Evolutionary conservation across 495 filamentous ascomycete species (phyloP).

Genomic region (Hyphodiscus hymeniophilus): DNA sequence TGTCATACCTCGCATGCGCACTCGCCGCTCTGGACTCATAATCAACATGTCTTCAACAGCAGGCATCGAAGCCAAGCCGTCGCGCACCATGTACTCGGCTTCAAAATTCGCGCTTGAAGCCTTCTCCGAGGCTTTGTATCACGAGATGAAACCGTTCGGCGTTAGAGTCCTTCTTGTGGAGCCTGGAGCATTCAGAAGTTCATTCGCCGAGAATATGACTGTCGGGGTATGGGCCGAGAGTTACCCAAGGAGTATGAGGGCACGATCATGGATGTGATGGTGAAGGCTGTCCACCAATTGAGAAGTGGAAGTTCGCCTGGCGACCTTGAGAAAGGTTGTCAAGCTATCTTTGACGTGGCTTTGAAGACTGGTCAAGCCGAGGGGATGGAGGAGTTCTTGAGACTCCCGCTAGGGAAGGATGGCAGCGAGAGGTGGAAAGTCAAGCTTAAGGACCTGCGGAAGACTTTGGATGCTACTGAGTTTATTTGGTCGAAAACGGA

Average conservation of each 20-base stretch:
- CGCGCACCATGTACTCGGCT: slow-evolving; percentile 38
- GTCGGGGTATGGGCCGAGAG: too few species aligned
- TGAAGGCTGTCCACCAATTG: slow-evolving; percentile 16
- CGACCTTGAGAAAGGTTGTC: slow-evolving; percentile 39
- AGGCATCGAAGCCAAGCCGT: slow-evolving; percentile 33
- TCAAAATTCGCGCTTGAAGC: slow-evolving; percentile 47
- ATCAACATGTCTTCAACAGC: slow-evolving; percentile 38
- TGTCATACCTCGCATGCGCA: slow-evolving; percentile 40
- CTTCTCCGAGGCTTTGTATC: slow-evolving; percentile 34
- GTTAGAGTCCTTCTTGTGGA: slow-evolving; percentile 38
- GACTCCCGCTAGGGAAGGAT: slow-evolving; percentile 41
- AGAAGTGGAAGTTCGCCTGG: slow-evolving; percentile 27
- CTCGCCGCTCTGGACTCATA: slow-evolving; percentile 28
- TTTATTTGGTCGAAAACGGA: slow-evolving; percentile 31
- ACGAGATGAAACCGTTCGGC: slow-evolving; percentile 39
- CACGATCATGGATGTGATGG: slow-evolving; percentile 7
- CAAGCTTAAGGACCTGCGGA: slow-evolving; percentile 27
- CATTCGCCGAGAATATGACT: too few species aligned
- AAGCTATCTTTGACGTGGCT: slow-evolving; percentile 39
- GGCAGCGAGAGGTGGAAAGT: slow-evolving; percentile 26
- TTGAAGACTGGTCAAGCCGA: slow-evolving; percentile 19
- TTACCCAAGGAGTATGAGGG: slow-evolving; percentile 17
- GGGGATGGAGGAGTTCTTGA: slow-evolving; percentile 31
- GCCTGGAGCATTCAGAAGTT: slow-evolving; percentile 42
- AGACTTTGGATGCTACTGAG: slow-evolving; percentile 33